Evolutionary conservation across 148 eudicot genomes (phyloP).

Genomic region (Nyssa sinensis): DNA sequence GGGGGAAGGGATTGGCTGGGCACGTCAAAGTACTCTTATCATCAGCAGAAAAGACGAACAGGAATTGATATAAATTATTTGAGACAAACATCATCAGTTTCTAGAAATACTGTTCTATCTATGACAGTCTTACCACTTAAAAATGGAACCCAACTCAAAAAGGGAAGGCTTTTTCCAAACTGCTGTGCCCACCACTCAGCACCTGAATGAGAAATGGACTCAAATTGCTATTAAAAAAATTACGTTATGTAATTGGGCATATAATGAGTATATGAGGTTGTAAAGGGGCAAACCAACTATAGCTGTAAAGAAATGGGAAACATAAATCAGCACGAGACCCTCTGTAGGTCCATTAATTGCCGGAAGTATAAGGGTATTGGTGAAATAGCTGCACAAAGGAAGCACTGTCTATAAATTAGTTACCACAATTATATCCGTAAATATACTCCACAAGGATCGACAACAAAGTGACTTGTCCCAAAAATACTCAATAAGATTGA

Average conservation of each 20-base stretch:
- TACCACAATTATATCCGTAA: not conserved
- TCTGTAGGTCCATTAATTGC: conserved; percentile 96
- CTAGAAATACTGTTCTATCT: conserved; percentile 1
- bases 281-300: conserved; percentile 60
- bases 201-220: conserved; percentile 41
- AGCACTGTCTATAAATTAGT: not conserved
- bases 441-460: not conserved
- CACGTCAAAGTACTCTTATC: no score
- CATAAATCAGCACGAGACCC: conserved; percentile 89
- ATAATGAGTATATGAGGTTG: not conserved
- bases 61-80: not conserved
- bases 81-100: not conserved
- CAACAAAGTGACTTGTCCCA: not conserved
- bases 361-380: conserved; percentile 92
- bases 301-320: conserved; percentile 76
- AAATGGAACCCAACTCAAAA: conserved; percentile 83
- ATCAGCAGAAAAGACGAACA: not conserved
- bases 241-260: not conserved
- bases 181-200: conserved; percentile 95
- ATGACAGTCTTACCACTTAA: conserved; percentile 49
- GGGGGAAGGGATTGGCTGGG: no score
- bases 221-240: not conserved
- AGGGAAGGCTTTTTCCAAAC: conserved; percentile 71
- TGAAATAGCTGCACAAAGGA: conserved; percentile 68
- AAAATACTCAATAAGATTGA: not conserved